Evolutionary conservation across 805 yeast species (phyloP), one percentile per base, ranked within the genome.

Genomic region (Spathaspora girioi): DNA sequence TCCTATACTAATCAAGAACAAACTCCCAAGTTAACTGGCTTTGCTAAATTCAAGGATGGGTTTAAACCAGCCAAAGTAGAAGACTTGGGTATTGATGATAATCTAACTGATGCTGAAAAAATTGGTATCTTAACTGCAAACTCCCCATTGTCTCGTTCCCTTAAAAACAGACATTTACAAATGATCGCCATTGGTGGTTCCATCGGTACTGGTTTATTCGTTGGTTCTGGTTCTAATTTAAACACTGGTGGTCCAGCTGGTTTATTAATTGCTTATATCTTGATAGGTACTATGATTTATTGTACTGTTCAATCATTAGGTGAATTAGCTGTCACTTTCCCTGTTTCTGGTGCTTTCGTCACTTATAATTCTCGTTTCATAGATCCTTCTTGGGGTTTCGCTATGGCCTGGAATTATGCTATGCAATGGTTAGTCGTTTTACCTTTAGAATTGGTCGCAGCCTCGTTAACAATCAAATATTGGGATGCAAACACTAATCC

Each of bases 181-280:
- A 84, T 87, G 91, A 88, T 87, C 69, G 92, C 96, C 48, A 76
- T 87, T 55, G 93, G 93, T 59, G 91, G 93, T 45, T 79, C 86
- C 54, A 87, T 89, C 59, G 96, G 96, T 60, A 86, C 94, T 14
- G 96, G 94, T 65, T 73, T 89, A 48, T 82, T 89, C 54, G 86
- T 89, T 32, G 90, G 90, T 62, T 79, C 89, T 1, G 88, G 89
- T 56, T 65, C 77, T 17, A 78, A 87, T 2, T 67, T 87, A 47
- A 56, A 75, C 17, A 70, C 76, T 31, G 87, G 89, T 65, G 93
- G 93, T 32, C 92, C 93, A 14, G 87, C 84, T 58, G 76, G 85
- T 87, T 49, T 73, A 56, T 61, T 84, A 47, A 80, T 84, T 51
- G 85, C 82, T 47, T 84, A 83, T 73, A 57, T 66, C 19, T 66